Evolutionary conservation across 257 asterid genomes (phyloP).

Genomic region (Scutellaria barbata): DNA sequence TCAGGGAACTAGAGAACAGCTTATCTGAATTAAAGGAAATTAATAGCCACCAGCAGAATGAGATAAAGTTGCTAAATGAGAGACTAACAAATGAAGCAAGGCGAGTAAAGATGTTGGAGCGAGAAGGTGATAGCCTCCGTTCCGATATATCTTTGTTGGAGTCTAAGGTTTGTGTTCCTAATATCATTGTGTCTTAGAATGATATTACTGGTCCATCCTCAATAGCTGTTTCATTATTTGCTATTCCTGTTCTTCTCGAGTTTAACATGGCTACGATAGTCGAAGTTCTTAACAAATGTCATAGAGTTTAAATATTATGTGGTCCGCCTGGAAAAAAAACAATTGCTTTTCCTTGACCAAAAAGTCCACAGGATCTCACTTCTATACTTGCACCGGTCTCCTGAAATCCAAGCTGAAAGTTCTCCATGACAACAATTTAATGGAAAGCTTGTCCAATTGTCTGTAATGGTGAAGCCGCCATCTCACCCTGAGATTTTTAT

Average conservation of each 20-base stretch:
- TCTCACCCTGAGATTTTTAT: not conserved
- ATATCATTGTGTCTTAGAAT: constrained; percentile 18
- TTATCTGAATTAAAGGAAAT: constrained; percentile 61
- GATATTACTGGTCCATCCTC: constrained; percentile 23
- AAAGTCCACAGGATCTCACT: constrained; percentile 19
- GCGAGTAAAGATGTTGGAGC: constrained; percentile 85
- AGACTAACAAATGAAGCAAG: constrained; percentile 76
- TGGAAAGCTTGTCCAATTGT: constrained; percentile 26
- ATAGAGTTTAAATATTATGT: constrained; percentile 18
- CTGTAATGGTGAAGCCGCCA: not conserved
- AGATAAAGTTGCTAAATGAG: constrained; percentile 77
- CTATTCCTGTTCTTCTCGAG: constrained; percentile 31
- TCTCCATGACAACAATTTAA: constrained; percentile 9
- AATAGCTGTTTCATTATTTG: not conserved
- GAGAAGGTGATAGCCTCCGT: constrained; percentile 87
- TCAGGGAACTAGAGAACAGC: constrained; percentile 70
- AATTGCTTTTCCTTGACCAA: constrained; percentile 7
- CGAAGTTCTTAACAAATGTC: constrained; percentile 22
- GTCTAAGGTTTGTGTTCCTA: constrained; percentile 74
- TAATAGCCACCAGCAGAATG: constrained; percentile 67
- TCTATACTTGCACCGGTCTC: not conserved
- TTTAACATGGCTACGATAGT: constrained; percentile 21
- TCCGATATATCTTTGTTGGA: constrained; percentile 93
- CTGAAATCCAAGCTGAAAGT: constrained; percentile 11
- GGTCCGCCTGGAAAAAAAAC: not conserved